Conservation (phyloP, 2,329 filamentous ascomycete genomes). For the Pseudocercospora pini-densiflorae region DNA sequence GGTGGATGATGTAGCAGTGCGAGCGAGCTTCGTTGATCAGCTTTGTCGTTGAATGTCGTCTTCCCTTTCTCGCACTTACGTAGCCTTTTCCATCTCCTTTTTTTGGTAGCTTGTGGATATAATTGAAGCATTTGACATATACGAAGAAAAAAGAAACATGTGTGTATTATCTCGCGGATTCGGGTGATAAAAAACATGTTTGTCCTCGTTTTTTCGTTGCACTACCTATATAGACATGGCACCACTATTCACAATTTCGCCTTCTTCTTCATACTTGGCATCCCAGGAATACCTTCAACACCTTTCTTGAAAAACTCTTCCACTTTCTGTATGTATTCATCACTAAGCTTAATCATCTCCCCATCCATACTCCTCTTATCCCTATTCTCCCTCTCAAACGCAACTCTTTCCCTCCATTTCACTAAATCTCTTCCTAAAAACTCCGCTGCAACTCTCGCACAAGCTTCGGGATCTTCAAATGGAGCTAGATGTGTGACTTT, state of each 20-base stretch:
- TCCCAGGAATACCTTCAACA: no score
- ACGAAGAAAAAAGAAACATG: not conserved
- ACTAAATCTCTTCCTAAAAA: not conserved
- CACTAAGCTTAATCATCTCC: not conserved
- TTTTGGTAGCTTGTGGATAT: conserved; percentile 9
- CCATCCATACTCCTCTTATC: not conserved
- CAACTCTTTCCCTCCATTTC: not conserved
- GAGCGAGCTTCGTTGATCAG: conserved; percentile 12
- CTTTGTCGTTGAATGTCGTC: conserved; percentile 12
- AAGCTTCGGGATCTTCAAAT: not conserved
- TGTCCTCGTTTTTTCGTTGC: no score
- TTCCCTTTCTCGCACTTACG: conserved; percentile 9
- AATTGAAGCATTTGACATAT: conserved; percentile 6
- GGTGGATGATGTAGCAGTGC: conserved; percentile 9
- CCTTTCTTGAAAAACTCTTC: not conserved
- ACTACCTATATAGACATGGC: no score
- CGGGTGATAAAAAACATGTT: no score
- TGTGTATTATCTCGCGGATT: no score
- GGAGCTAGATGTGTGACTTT: not conserved
- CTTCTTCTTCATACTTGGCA: no score
- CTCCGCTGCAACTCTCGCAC: not conserved
- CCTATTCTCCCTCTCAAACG: not conserved
- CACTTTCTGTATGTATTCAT: not conserved
- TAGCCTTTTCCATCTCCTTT: conserved; percentile 9
- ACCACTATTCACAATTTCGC: no score